These are phyloP conservation scores for Limonomyces culmigenus DNA, from an alignment of 1,284 basidiomycete species.

Conservation along the genomic window DNA sequence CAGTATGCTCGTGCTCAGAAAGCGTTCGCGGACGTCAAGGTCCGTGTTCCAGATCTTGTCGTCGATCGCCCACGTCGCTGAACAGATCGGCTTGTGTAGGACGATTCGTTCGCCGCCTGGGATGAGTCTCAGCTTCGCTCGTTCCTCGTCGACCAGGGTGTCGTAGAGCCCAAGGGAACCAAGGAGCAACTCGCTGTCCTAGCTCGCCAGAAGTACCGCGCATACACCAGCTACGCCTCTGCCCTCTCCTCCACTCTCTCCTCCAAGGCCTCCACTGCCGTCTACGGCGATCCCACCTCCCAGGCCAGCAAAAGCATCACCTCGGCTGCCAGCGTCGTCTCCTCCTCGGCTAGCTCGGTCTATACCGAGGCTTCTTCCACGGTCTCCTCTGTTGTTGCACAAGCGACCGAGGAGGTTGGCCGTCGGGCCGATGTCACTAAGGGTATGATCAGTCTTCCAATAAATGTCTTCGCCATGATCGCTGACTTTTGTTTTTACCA, in stretches of 20 bases:
- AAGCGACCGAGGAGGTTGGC: constrained; percentile 32
- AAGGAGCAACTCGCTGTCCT: constrained; percentile 66
- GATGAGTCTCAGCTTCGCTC: constrained; percentile 66
- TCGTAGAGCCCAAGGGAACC: constrained; percentile 65
- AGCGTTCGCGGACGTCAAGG: constrained; percentile 33
- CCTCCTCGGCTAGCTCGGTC: not conserved
- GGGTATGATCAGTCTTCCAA: too few relatives aligned
- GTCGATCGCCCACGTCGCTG: constrained; percentile 5
- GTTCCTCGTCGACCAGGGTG: constrained; percentile 76
- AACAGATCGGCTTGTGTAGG: constrained; percentile 6
- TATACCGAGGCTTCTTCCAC: not conserved
- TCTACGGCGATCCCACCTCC: constrained; percentile 34
- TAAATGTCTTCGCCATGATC: too few relatives aligned
- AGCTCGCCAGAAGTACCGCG: constrained; percentile 54
- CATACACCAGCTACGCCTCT: constrained; percentile 37
- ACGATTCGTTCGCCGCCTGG: constrained; percentile 43
- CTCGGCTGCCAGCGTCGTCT: not conserved
- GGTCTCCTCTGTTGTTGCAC: not conserved
- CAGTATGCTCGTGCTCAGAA: constrained; percentile 51
- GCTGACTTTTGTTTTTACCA: too few relatives aligned
- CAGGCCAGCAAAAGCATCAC: constrained; percentile 21
- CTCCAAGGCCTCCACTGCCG: constrained; percentile 34
- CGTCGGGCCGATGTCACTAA: constrained; percentile 51
- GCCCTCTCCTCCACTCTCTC: constrained; percentile 32
- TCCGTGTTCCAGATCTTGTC: constrained; percentile 17